Evolutionary conservation across 306 rosid genomes (phyloP), one percentile per base, ranked within the genome.

Genomic region (Rosa persica): DNA sequence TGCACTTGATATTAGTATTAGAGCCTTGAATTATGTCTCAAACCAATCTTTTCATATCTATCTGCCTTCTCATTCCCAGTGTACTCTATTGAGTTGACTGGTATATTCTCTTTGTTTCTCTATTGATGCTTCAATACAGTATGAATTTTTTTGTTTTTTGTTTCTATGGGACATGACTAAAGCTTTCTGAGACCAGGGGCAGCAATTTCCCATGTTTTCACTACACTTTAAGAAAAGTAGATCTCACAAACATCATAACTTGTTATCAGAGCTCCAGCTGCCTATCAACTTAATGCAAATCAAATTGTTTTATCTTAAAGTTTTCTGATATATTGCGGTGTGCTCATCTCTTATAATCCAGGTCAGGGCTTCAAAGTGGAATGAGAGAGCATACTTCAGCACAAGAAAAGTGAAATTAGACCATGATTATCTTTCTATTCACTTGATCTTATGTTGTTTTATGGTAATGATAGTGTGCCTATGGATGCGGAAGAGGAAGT

Each of bases 301-400:
- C 74, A 76, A 67, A 58, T 73, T 60, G 47, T 39, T 68, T 40
- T 67, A 11, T 20, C 22, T 47, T 12, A 7, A 13, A 67, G 36
- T 71, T 78, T 60, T 58, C 70, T 79, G 48, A 79, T 67, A 67
- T 43, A 17, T n/a, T 81, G 70, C 47, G 54, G 57, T 38, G 36
- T 80, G 48, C 73, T 72, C 71, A 54, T 83, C 43, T 80, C 44
- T 74, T 72, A 76, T 62, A 80, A 76, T 86, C 38, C 78, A 95
- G 99, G 99, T 95, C 52, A 93, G 99, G 99, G 98, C 92, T 80
- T 95, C 99, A 52, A 95, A 95, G 90, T 95, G 99, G 99, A 95
- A 95, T 39, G 99, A 93, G 85, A 88, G 99, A 76, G 98, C 99
- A 27, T 95, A 93, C 86, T 95, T 89, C 89, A 95, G 99, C 90